Evolutionary conservation across 2,329 filamentous ascomycete genomes (phyloP).

Genomic region (Fusarium metavorans): DNA sequence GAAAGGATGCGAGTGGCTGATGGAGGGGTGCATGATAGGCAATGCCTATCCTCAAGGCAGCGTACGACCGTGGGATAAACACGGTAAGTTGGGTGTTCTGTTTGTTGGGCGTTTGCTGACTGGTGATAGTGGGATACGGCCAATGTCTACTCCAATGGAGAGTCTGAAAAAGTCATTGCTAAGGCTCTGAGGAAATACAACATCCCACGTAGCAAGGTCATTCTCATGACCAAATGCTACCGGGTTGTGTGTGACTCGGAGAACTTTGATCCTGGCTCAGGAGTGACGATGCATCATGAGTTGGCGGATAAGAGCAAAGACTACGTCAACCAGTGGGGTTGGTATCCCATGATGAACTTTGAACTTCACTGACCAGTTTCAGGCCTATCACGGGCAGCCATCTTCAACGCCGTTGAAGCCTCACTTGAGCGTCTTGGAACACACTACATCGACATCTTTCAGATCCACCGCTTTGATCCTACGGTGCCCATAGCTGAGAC

Average conservation of each 20-base stretch:
- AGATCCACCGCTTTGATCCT: slow-evolving; percentile 66
- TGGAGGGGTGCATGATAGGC: background rate
- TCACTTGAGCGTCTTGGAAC: slow-evolving; percentile 66
- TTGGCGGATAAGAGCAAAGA: slow-evolving; percentile 38
- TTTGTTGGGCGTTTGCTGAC: background rate
- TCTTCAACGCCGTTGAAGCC: slow-evolving; percentile 73
- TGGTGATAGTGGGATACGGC: slow-evolving; percentile 54
- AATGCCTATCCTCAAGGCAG: slow-evolving; percentile 27
- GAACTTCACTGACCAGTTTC: background rate
- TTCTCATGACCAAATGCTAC: slow-evolving; percentile 69
- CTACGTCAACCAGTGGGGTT: slow-evolving; percentile 53
- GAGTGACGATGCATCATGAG: slow-evolving; percentile 15
- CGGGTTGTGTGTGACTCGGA: slow-evolving; percentile 59
- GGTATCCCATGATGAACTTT: background rate
- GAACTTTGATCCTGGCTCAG: slow-evolving; percentile 17
- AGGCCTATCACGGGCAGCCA: slow-evolving; percentile 65
- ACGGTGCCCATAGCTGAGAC: slow-evolving; percentile 36
- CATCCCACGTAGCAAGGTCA: slow-evolving; percentile 66
- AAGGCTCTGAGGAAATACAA: slow-evolving; percentile 69
- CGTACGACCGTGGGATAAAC: slow-evolving; percentile 37
- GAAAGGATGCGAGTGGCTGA: background rate
- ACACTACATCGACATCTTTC: slow-evolving; percentile 67
- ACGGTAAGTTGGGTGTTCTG: slow-evolving; percentile 13
- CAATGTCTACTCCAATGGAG: slow-evolving; percentile 68
- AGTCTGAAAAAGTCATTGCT: slow-evolving; percentile 64